Evolutionary conservation across 306 rosid species (phyloP).

Genomic region (Quercus bicolor): DNA sequence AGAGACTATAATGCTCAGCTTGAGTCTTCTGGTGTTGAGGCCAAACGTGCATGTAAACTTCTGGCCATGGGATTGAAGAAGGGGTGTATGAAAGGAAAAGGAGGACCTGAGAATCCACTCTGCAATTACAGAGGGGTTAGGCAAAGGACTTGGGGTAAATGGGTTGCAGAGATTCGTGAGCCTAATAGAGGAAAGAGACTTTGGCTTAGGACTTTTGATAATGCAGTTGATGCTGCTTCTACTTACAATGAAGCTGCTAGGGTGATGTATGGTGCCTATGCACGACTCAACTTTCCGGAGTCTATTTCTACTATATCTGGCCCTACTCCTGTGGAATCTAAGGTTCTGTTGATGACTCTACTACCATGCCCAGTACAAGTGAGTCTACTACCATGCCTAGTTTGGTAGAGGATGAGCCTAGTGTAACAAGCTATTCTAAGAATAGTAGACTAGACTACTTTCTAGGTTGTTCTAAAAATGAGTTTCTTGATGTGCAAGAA

Average conservation of each 20-base stretch:
- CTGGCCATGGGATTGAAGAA: background rate
- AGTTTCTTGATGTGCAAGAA: constrained; percentile 42
- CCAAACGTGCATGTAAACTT: no score
- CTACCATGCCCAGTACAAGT: no score
- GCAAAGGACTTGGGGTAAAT: constrained; percentile 21
- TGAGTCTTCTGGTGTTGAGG: no score
- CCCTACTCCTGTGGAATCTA: constrained; percentile 43
- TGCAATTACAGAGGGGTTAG: no score
- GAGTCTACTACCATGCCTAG: no score
- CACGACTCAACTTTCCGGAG: constrained; percentile 72
- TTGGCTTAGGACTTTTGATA: constrained; percentile 71
- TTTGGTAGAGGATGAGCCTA: constrained; percentile 22
- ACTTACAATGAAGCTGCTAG: constrained; percentile 86
- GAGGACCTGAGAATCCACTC: no score
- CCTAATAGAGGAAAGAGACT: constrained; percentile 73
- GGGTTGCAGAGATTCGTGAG: constrained; percentile 88
- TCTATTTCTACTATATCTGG: constrained; percentile 21
- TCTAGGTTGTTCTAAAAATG: constrained; percentile 41
- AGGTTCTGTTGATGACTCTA: constrained; percentile 42
- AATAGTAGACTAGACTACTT: constrained; percentile 17
- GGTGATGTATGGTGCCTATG: constrained; percentile 74
- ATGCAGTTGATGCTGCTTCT: constrained; percentile 61
- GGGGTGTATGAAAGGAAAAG: no score
- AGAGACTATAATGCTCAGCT: no score
- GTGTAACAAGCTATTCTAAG: background rate